Base-by-base conservation (phyloP, 176 grass and related monocot genomes). In the Pontederia crassipes region DNA sequence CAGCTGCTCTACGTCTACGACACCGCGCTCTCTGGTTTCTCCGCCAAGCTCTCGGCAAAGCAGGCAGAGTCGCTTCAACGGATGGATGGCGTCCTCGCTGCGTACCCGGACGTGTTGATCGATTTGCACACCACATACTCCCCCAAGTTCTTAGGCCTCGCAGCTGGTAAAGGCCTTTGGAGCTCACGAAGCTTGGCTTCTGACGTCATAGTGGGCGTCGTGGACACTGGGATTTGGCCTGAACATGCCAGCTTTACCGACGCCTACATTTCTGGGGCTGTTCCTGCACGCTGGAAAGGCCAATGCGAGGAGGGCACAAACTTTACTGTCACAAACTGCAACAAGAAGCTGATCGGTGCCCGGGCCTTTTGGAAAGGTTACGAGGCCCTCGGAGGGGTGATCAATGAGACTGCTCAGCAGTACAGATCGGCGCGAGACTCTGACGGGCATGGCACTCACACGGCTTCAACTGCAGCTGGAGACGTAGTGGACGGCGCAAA, bases 391-490 rank as follows among this genome's bases (percentile, higher is more conserved):
- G 32, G 29, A 10, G 35, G 53, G 8, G 11, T 8, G 17, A 69
- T 69, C 16, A 57, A 69, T 14, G 53, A 57, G 32, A 69, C 66
- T 13, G 9, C 9, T 7, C 32, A 40, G 32, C 32, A 69, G 32
- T 69, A 45, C 32, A 13, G 14, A 11, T 69, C 66, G 52, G 53
- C 52, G 2, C 40, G 52, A 2, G 71, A 73, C 50, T 17, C 18
- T 10, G 11, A 46, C 1, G 71, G 71, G 24, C 71, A 73, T 29
- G 71, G 71, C 6, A 63, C 71, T 2, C 71, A 73, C 59, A 73
- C 71, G 10, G 58, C 71, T 12, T 60, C 57, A 11, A 73, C 59
- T 9, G 71, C 71, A 17, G 71, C 59, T 3, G 71, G 71, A 9
- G 14, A 12, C 35, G 10, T 54, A 1, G 71, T 63, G 8, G 28